Evolutionary conservation across 306 rosid species (phyloP).

Genomic region (Cercis canadensis): DNA sequence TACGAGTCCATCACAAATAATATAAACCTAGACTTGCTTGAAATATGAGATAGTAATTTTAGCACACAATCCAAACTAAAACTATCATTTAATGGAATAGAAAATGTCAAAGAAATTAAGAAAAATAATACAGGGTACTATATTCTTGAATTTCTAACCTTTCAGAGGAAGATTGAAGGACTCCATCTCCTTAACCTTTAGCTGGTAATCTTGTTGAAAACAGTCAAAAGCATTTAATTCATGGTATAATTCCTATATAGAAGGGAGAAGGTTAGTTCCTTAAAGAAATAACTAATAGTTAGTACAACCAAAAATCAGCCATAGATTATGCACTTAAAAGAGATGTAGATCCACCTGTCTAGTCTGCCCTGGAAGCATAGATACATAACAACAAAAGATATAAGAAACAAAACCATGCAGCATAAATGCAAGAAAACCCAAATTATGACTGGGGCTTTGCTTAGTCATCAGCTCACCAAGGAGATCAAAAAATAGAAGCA

Average conservation of each 20-base stretch:
- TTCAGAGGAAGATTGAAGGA: conserved; percentile 70
- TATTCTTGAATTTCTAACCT: conserved; percentile 60
- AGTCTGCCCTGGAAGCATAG: conserved; percentile 3
- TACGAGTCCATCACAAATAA: too few relatives aligned
- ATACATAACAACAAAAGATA: conserved; percentile 5
- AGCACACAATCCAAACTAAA: not conserved
- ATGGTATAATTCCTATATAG: conserved; percentile 80
- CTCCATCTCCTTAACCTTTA: conserved; percentile 74
- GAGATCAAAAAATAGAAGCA: conserved; percentile 14
- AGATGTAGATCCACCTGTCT: conserved; percentile 1
- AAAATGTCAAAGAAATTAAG: not conserved
- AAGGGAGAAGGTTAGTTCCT: conserved; percentile 33
- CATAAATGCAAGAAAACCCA: conserved; percentile 32
- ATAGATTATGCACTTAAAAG: conserved; percentile 3
- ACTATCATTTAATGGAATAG: not conserved
- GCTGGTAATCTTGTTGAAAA: conserved; percentile 86
- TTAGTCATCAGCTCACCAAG: conserved; percentile 28
- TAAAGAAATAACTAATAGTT: not conserved
- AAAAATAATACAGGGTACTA: not conserved
- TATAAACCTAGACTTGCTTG: too few relatives aligned
- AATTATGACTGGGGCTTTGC: conserved; percentile 30
- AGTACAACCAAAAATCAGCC: too few relatives aligned
- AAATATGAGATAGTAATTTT: too few relatives aligned
- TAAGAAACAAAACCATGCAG: conserved; percentile 27
- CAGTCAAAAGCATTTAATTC: conserved; percentile 74